A percentile compares a stretch with the other conserved stretches of the same genome.
Conservation (phyloP, 2,329 filamentous ascomycete genomes). For the Septoria petroselini region DNA sequence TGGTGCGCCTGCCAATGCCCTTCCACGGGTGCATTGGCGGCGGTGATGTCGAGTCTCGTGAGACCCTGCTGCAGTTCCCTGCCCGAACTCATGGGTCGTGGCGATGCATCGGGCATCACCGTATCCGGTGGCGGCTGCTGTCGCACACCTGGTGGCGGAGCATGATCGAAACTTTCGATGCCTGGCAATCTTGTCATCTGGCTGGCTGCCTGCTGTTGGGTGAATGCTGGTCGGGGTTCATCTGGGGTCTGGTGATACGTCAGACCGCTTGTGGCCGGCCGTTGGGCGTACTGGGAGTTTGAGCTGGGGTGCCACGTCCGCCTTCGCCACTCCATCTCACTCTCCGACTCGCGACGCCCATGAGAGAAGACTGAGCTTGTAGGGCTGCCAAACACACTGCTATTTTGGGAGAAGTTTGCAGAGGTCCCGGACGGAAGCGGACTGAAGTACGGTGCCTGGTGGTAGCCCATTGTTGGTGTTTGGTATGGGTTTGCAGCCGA, state of each 20-base stretch:
- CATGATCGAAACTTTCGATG: constrained; percentile 85
- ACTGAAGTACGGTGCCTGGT: constrained; percentile 54
- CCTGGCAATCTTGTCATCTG: constrained; percentile 73
- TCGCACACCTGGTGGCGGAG: constrained; percentile 60
- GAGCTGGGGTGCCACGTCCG: constrained; percentile 89
- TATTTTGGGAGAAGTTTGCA: constrained; percentile 55
- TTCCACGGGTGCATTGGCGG: constrained; percentile 39
- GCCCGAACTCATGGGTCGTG: constrained; percentile 39
- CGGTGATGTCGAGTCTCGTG: constrained; percentile 63
- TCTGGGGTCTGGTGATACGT: constrained; percentile 72
- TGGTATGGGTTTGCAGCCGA: constrained; percentile 73
- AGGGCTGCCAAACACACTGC: constrained; percentile 64
- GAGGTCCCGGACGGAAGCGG: constrained; percentile 56
- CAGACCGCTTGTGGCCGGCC: constrained; percentile 68
- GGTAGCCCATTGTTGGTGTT: constrained; percentile 54
- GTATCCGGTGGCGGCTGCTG: constrained; percentile 66
- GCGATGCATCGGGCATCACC: constrained; percentile 65
- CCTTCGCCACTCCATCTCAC: constrained; percentile 75
- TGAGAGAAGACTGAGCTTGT: constrained; percentile 62
- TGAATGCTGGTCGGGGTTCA: constrained; percentile 55
- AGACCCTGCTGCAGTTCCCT: constrained; percentile 63
- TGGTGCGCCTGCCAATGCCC: constrained; percentile 32
- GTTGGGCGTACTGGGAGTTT: constrained; percentile 56
- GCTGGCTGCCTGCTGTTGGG: constrained; percentile 52
- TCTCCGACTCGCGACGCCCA: constrained; percentile 63